These are phyloP conservation scores for Paecilomyces dactylethromorphus DNA, from an alignment of 2,329 filamentous ascomycete species.

Conservation along the genomic window DNA sequence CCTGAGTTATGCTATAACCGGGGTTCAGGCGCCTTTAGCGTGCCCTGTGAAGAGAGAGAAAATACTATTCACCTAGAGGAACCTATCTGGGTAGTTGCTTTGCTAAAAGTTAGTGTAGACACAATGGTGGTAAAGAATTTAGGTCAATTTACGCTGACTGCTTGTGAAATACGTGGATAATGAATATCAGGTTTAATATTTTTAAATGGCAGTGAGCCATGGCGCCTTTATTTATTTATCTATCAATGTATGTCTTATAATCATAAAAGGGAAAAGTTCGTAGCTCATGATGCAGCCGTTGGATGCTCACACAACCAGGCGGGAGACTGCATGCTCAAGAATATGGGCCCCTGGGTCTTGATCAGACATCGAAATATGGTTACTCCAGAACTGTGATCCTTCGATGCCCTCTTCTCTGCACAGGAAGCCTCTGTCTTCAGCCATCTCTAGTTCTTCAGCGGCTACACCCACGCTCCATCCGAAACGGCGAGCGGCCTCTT, in stretches of 20 bases:
- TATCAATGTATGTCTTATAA: background rate
- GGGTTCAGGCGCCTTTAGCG: constrained; percentile 1
- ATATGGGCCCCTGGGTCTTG: background rate
- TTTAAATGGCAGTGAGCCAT: too few relatives aligned
- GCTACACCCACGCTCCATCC: constrained; percentile 97
- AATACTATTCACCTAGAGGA: too few relatives aligned
- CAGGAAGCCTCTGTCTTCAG: constrained; percentile 78
- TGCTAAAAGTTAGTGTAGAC: too few relatives aligned
- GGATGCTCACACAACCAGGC: background rate
- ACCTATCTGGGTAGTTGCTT: too few relatives aligned
- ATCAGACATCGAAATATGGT: constrained; percentile 39
- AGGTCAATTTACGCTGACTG: too few relatives aligned
- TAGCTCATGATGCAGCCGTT: background rate
- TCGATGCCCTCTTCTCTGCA: constrained; percentile 91
- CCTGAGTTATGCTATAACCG: constrained; percentile 12
- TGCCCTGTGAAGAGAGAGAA: background rate
- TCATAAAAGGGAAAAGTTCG: background rate
- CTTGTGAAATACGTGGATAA: too few relatives aligned
- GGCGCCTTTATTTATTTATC: background rate
- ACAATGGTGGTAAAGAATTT: too few relatives aligned
- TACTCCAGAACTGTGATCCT: constrained; percentile 89
- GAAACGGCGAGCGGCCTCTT: constrained; percentile 82
- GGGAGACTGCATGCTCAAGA: background rate
- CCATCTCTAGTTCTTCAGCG: constrained; percentile 93
- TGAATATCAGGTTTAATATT: too few relatives aligned